Evolutionary conservation across 1,284 basidiomycete genomes (phyloP).

Genomic region (Limonomyces culmigenus): DNA sequence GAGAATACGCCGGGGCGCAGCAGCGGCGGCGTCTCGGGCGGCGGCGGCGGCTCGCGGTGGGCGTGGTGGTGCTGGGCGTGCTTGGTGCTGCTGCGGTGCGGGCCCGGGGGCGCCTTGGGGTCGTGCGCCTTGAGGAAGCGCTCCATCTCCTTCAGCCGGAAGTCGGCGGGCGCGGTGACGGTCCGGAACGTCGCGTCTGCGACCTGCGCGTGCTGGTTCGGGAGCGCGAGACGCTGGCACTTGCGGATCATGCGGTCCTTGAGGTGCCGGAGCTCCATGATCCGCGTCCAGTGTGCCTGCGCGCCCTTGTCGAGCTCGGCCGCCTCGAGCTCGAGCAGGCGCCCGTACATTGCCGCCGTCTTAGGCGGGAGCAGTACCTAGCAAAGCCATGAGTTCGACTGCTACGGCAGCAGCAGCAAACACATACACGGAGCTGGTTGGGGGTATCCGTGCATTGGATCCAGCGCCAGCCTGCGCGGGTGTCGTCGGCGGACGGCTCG

Average conservation of each 20-base stretch:
- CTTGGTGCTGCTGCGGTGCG: not conserved
- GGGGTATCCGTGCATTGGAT: constrained; percentile 54
- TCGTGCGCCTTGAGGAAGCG: constrained; percentile 41
- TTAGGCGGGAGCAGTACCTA: constrained; percentile 55
- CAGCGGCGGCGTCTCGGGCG: not conserved
- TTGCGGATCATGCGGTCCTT: constrained; percentile 70
- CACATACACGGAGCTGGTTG: constrained; percentile 41
- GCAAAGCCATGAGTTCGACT: no score
- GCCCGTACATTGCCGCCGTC: constrained; percentile 49
- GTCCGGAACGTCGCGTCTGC: constrained; percentile 35
- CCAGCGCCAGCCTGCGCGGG: constrained; percentile 45
- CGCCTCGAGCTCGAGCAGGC: constrained; percentile 42
- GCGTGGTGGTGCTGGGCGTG: not conserved
- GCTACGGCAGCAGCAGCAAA: not conserved
- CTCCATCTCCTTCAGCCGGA: constrained; percentile 61
- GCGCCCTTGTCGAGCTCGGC: constrained; percentile 39
- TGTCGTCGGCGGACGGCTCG: constrained; percentile 31
- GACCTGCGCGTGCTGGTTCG: constrained; percentile 15
- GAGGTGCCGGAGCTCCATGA: constrained; percentile 54
- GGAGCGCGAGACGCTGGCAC: constrained; percentile 35
- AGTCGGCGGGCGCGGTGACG: constrained; percentile 48
- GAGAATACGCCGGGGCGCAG: no score
- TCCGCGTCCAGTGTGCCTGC: constrained; percentile 39
- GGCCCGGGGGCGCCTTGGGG: no score
- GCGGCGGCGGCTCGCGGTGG: not conserved